Conservation (phyloP, 2,329 filamentous ascomycete species). For the Fusarium temperatum region DNA sequence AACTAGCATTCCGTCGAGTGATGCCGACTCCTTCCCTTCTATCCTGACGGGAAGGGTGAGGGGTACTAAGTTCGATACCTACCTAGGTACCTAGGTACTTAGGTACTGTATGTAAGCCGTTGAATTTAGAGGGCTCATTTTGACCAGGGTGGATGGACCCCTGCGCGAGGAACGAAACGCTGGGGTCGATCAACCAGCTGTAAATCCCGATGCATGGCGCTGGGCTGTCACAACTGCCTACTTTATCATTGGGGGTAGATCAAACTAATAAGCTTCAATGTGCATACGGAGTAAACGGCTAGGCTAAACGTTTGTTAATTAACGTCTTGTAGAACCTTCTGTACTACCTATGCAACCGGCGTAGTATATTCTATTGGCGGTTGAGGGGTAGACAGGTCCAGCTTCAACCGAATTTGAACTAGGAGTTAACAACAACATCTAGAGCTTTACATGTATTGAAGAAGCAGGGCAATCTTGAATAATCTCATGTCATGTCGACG, state of each 20-base stretch:
- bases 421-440: not conserved
- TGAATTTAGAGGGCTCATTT: slow-evolving; percentile 4
- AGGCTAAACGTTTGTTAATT: not conserved
- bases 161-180: slow-evolving; percentile 18
- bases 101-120: not conserved
- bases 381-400: not conserved
- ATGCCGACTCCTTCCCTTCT: not conserved
- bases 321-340: slow-evolving; percentile 10
- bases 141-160: slow-evolving; percentile 29
- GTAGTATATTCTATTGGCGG: not conserved
- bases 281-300: not conserved
- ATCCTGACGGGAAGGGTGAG: not conserved
- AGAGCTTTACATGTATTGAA: not conserved
- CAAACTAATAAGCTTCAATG: not conserved
- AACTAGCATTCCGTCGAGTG: not conserved
- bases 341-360: slow-evolving; percentile 3
- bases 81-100: no score
- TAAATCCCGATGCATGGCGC: slow-evolving; percentile 25
- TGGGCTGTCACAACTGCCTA: slow-evolving; percentile 7
- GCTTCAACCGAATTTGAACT: not conserved
- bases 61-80: not conserved
- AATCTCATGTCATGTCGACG: not conserved
- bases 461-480: not conserved
- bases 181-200: slow-evolving; percentile 23
- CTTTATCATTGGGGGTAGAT: not conserved